Percentiles rank a stretch among this genome's conserved stretches.
Evolutionary conservation across 805 yeast genomes (phyloP).

Genomic region (Monosporozyma yasuniensis): DNA sequence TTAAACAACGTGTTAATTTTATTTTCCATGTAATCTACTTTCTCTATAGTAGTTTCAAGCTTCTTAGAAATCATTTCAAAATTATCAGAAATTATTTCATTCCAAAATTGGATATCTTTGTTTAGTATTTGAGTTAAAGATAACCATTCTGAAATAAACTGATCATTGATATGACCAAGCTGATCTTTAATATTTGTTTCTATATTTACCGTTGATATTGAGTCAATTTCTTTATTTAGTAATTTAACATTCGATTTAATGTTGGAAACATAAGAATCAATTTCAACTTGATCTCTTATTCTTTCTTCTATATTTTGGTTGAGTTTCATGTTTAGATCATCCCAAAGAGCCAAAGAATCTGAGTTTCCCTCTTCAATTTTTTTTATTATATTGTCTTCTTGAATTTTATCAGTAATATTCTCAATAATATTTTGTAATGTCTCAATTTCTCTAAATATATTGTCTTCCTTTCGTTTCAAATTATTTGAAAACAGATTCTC

Average conservation of each 20-base stretch:
- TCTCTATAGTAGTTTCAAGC: conserved; percentile 1
- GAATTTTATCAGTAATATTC: not conserved
- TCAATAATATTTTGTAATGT: not conserved
- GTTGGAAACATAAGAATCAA: not conserved
- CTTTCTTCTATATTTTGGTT: not conserved
- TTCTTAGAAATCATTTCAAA: not conserved
- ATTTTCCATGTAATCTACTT: conserved; percentile 1
- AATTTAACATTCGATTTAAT: conserved; percentile 8
- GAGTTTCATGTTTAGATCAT: not conserved
- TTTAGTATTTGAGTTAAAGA: conserved; percentile 6
- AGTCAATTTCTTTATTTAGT: conserved; percentile 1
- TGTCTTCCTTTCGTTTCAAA: not conserved
- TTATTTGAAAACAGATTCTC: not conserved
- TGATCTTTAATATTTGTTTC: conserved; percentile 8
- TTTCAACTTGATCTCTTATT: not conserved
- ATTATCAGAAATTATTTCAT: conserved; percentile 1
- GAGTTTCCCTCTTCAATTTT: not conserved
- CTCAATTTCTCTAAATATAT: not conserved
- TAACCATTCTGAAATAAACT: conserved; percentile 10
- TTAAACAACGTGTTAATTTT: not conserved
- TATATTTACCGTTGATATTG: not conserved
- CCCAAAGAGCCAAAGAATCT: not conserved
- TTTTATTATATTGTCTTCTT: not conserved
- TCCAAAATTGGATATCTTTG: conserved; percentile 14
- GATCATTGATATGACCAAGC: conserved; percentile 28